These are phyloP conservation scores for Crucihimalaya himalaica DNA, from an alignment of 345 rosid genomes.

Conservation along the genomic window DNA sequence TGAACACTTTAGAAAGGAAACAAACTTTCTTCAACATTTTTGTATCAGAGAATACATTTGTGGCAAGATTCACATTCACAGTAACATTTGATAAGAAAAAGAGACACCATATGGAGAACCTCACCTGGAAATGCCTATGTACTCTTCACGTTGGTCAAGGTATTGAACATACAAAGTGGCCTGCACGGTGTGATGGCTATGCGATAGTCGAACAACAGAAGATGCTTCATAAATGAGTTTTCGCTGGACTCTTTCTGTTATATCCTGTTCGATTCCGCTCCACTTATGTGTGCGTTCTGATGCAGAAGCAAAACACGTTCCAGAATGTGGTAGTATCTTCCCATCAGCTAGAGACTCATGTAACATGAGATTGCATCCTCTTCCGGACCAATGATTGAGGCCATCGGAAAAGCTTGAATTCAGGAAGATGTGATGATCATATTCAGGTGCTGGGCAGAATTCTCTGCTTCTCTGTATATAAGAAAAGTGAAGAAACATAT, in stretches of 20 bases:
- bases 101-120: slow-evolving; percentile 13
- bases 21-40: slow-evolving; percentile 9
- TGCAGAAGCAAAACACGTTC: slow-evolving; percentile 74
- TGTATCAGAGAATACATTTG: slow-evolving; percentile 3
- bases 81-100: background rate
- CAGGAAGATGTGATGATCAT: slow-evolving; percentile 56
- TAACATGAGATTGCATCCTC: slow-evolving; percentile 78
- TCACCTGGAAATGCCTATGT: slow-evolving; percentile 76
- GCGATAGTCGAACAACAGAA: slow-evolving; percentile 75
- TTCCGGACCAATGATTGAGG: slow-evolving; percentile 84
- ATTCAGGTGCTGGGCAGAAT: slow-evolving; percentile 42
- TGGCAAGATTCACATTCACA: background rate
- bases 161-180: slow-evolving; percentile 78
- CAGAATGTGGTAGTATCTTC: slow-evolving; percentile 66
- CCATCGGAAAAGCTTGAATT: slow-evolving; percentile 87
- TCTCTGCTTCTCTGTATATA: slow-evolving; percentile 34
- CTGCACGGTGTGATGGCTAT: slow-evolving; percentile 60
- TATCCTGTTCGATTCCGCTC: slow-evolving; percentile 93
- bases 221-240: slow-evolving; percentile 72
- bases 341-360: slow-evolving; percentile 83
- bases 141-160: slow-evolving; percentile 71
- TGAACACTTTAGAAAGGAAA: slow-evolving; percentile 52
- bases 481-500: slow-evolving; percentile 3
- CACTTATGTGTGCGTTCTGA: slow-evolving; percentile 82
- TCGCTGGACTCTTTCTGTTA: slow-evolving; percentile 71